Conservation (phyloP, 2,329 filamentous ascomycete species). For the Calonectria pseudoturangicola region DNA sequence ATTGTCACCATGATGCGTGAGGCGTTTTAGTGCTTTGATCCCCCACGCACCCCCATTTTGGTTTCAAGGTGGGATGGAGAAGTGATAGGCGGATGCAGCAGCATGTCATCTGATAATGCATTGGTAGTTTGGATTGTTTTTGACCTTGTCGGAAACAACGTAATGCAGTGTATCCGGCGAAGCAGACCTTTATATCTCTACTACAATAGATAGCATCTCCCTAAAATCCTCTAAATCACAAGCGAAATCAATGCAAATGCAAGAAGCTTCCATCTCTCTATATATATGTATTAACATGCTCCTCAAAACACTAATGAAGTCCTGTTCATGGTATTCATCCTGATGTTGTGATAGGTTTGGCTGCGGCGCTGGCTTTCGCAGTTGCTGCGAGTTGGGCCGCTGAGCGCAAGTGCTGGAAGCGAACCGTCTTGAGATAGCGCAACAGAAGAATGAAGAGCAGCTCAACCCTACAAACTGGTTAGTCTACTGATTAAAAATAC, state of each 20-base stretch:
- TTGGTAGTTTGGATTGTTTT: neutral
- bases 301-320: slow-evolving; percentile 41
- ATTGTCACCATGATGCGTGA: neutral
- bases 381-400: slow-evolving; percentile 78
- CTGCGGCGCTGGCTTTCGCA: slow-evolving; percentile 61
- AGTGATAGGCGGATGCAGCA: neutral
- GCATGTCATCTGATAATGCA: neutral
- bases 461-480: slow-evolving; percentile 79
- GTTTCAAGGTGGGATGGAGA: neutral
- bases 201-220: neutral
- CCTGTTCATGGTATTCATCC: slow-evolving; percentile 36
- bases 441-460: slow-evolving; percentile 90
- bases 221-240: neutral
- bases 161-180: neutral
- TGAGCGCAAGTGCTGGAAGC: slow-evolving; percentile 81
- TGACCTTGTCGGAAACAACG: neutral
- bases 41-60: slow-evolving; percentile 2
- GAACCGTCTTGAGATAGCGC: slow-evolving; percentile 84
- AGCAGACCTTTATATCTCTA: slow-evolving; percentile 4
- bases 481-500: slow-evolving; percentile 31
- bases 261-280: slow-evolving; percentile 50
- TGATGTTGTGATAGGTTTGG: slow-evolving; percentile 53
- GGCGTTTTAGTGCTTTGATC: neutral
- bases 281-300: slow-evolving; percentile 42
- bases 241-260: slow-evolving; percentile 35